These are phyloP conservation scores for Selaginella tamariscina DNA, from an alignment of 75 land plant genomes.

Conservation along the genomic window DNA sequence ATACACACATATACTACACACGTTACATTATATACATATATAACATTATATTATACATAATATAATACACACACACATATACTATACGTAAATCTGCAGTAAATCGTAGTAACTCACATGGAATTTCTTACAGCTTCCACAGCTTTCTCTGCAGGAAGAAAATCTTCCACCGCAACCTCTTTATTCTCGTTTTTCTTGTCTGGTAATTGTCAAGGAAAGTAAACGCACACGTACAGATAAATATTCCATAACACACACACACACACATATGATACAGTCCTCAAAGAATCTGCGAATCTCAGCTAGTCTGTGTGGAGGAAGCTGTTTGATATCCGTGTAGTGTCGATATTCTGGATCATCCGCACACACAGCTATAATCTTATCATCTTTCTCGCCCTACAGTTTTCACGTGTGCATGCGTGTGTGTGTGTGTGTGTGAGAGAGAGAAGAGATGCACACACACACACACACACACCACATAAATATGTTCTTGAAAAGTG, in stretches of 20 bases:
- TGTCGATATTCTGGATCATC: slow-evolving; percentile 10
- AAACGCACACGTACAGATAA: not conserved
- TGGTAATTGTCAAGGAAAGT: not conserved
- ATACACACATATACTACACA: too few species aligned
- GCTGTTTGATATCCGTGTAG: slow-evolving; percentile 2
- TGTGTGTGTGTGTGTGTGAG: too few species aligned
- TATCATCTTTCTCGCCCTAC: slow-evolving; percentile 8
- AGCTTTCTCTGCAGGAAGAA: slow-evolving; percentile 12
- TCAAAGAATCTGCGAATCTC: slow-evolving; percentile 11
- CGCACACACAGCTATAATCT: slow-evolving; percentile 11
- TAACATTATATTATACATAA: too few species aligned
- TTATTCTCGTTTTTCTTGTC: slow-evolving; percentile 25
- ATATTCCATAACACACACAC: not conserved
- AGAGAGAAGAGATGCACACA: too few species aligned
- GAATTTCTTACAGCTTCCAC: slow-evolving; percentile 16
- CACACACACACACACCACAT: too few species aligned
- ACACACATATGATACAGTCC: not conserved
- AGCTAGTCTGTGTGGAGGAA: slow-evolving; percentile 2
- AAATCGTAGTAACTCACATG: slow-evolving; percentile 7
- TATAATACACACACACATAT: too few species aligned
- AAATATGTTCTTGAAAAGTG: not conserved
- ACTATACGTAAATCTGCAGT: too few species aligned
- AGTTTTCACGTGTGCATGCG: too few species aligned
- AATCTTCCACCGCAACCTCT: slow-evolving; percentile 18
- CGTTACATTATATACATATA: too few species aligned